phyloP scores from a whole-genome alignment of 495 filamentous ascomycete genomes.

The Parathielavia hyrcaniae region DNA sequence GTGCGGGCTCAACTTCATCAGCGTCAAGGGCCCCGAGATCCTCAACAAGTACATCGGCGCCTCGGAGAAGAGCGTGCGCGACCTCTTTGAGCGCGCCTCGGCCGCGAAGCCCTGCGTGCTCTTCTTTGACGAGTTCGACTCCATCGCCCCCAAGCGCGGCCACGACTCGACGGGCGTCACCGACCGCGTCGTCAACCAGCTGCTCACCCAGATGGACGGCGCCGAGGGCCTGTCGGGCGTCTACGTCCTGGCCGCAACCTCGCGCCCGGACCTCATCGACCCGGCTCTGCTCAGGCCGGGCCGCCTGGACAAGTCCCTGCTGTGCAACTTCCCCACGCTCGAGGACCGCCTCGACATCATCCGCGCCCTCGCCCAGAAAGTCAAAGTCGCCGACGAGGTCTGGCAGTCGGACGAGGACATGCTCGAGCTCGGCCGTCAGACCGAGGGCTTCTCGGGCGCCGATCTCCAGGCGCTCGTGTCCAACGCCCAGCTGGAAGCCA shows the following conservation, averaged over 20 bases:
- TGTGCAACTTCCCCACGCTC: constrained; percentile 77
- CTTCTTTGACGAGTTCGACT: constrained; percentile 98
- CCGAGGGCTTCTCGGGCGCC: constrained; percentile 89
- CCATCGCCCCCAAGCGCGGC: constrained; percentile 91
- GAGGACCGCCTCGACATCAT: constrained; percentile 86
- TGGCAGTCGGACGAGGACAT: constrained; percentile 46
- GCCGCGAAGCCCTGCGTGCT: constrained; percentile 86
- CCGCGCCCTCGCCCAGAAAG: constrained; percentile 67
- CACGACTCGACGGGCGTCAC: constrained; percentile 96
- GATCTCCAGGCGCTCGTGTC: constrained; percentile 93
- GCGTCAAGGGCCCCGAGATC: constrained; percentile 95
- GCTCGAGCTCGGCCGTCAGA: constrained; percentile 62
- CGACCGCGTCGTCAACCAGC: constrained; percentile 96
- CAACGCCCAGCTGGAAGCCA: constrained; percentile 93
- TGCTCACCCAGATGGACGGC: constrained; percentile 98
- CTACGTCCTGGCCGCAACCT: constrained; percentile 91
- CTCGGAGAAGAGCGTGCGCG: constrained; percentile 87
- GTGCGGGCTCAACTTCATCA: constrained; percentile 96
- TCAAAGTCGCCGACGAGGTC: constrained; percentile 60
- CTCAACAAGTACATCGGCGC: constrained; percentile 98
- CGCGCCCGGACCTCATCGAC: constrained; percentile 86
- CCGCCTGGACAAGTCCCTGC: constrained; percentile 78
- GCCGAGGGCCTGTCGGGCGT: constrained; percentile 91
- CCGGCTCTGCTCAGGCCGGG: constrained; percentile 86
- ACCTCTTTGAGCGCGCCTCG: constrained; percentile 86